Conservation (phyloP, 2,329 filamentous ascomycete genomes). For the Capronia americana region DNA sequence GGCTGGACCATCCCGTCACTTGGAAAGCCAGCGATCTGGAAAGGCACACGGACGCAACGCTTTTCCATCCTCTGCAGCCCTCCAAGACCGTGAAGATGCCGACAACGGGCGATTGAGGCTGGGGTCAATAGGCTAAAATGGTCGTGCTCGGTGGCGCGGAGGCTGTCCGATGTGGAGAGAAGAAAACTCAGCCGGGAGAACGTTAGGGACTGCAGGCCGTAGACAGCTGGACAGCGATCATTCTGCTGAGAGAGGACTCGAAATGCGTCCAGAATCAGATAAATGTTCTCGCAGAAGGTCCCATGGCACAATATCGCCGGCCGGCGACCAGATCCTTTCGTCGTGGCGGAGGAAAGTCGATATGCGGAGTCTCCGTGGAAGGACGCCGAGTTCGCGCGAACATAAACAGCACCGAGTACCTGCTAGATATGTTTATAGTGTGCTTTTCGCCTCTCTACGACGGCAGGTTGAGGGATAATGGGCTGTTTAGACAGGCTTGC, state of each 20-base stretch:
- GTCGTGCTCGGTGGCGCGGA: constrained; percentile 2
- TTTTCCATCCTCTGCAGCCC: neutral
- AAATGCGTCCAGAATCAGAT: no score
- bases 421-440: neutral
- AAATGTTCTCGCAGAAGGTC: no score
- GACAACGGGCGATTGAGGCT: neutral
- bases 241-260: neutral
- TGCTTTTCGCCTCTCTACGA: neutral
- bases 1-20: neutral
- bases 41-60: neutral
- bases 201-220: neutral
- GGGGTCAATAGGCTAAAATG: neutral
- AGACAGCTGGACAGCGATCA: no score
- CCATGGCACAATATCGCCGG: neutral
- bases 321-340: no score
- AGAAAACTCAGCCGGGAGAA: neutral
- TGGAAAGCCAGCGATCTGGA: neutral
- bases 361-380: neutral
- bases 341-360: neutral
- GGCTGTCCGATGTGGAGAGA: constrained; percentile 1
- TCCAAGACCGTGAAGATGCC: neutral
- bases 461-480: neutral
- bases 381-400: neutral
- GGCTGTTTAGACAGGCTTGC: neutral
- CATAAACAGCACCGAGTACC: neutral